A percentile compares a stretch with the other conserved stretches of the same genome.
Conservation (phyloP, 371 early-diverging fungal species). For the Actinomucor elegans region DNA sequence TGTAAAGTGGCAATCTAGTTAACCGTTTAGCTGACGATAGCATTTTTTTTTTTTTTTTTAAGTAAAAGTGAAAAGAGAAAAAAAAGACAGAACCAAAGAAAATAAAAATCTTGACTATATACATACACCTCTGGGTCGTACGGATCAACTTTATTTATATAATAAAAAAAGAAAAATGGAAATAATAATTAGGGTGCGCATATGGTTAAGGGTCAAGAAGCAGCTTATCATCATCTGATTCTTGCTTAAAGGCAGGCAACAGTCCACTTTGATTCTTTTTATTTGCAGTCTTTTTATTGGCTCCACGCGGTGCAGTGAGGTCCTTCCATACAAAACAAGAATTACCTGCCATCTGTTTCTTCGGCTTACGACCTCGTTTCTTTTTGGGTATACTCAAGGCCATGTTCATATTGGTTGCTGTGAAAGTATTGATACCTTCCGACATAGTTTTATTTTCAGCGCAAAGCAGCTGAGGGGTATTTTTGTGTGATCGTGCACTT, state of each 20-base stretch:
- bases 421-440: slow-evolving; percentile 36
- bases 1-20: no score
- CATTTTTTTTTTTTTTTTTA: not conserved
- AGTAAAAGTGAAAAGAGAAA: no score
- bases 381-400: slow-evolving; percentile 47
- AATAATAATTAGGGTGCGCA: not conserved
- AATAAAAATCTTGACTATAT: no score
- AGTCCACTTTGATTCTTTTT: not conserved
- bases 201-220: no score
- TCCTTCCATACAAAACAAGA: slow-evolving; percentile 55
- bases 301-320: slow-evolving; percentile 44
- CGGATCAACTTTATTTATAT: no score
- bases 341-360: slow-evolving; percentile 47
- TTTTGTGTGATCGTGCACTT: not conserved
- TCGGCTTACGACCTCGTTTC: slow-evolving; percentile 53
- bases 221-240: no score
- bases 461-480: slow-evolving; percentile 2
- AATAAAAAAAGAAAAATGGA: not conserved
- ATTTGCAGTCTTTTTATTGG: slow-evolving; percentile 22
- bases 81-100: no score
- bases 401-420: slow-evolving; percentile 40
- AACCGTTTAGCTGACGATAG: not conserved
- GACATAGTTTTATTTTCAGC: slow-evolving; percentile 6
- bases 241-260: not conserved
- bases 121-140: no score